A percentile compares a stretch with the other conserved stretches of the same genome.
phyloP scores from a whole-genome alignment of 129 eudicot genomes.

The Deinandra increscens region DNA sequence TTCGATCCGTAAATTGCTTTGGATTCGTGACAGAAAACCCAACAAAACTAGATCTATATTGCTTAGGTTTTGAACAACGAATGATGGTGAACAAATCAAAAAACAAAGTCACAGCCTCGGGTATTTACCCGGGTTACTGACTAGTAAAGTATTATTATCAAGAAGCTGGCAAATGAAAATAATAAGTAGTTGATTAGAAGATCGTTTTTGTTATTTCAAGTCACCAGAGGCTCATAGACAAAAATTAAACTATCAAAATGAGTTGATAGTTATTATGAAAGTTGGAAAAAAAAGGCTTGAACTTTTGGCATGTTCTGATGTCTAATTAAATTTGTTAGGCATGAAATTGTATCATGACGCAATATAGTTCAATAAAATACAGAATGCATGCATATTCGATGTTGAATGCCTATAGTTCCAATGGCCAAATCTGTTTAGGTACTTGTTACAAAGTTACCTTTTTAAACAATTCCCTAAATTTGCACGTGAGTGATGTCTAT shows the following conservation, averaged over 20 bases:
- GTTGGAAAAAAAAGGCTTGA: background rate
- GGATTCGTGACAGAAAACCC: too few relatives aligned
- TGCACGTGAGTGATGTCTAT: background rate
- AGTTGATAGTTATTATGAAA: background rate
- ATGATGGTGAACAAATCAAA: too few relatives aligned
- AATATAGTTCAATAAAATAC: background rate
- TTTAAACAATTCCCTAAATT: background rate
- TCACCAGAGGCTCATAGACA: too few relatives aligned
- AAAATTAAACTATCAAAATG: too few relatives aligned
- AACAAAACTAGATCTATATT: too few relatives aligned
- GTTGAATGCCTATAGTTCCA: background rate
- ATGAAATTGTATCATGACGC: background rate
- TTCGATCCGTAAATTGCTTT: too few relatives aligned
- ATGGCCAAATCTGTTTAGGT: background rate
- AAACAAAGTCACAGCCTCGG: too few relatives aligned
- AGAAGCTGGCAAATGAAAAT: background rate
- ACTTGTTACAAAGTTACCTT: background rate
- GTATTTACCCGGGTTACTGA: too few relatives aligned
- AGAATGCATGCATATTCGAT: background rate
- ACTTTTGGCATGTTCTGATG: background rate
- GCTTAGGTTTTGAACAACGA: too few relatives aligned
- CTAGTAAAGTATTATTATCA: background rate
- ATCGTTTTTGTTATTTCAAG: too few relatives aligned
- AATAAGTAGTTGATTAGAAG: background rate
- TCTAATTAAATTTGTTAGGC: background rate